These are phyloP conservation scores for Plasmodium vivax DNA, from an alignment of 169 alveolate species.

Conservation along the genomic window DNA sequence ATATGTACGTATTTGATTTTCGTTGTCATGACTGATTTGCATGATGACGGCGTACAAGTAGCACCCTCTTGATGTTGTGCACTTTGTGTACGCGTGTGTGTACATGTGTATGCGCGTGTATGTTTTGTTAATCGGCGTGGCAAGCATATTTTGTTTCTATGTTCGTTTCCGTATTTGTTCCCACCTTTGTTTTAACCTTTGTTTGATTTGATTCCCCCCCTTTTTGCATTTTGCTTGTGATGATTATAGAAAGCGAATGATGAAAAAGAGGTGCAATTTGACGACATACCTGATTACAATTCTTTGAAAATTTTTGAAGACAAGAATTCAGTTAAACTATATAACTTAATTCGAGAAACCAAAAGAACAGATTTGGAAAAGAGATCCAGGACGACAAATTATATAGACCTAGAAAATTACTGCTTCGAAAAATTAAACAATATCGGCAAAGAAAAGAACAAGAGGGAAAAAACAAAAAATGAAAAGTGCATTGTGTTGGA, in stretches of 20 bases:
- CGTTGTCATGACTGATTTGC: neutral
- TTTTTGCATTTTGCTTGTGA: neutral
- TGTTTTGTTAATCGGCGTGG: neutral
- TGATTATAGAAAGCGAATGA: constrained; percentile 5
- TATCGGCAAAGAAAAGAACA: neutral
- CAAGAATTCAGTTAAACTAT: constrained; percentile 24
- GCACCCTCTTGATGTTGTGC: neutral
- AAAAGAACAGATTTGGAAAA: constrained; percentile 8
- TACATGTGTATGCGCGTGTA: neutral
- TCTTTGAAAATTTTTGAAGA: constrained; percentile 48
- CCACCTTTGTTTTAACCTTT: neutral
- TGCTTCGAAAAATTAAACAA: constrained; percentile 29
- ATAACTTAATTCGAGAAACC: constrained; percentile 34
- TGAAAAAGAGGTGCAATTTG: constrained; percentile 24
- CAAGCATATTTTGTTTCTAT: neutral
- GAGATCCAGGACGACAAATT: constrained; percentile 21
- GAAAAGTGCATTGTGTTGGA: constrained; percentile 13
- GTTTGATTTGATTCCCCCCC: neutral
- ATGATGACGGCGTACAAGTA: neutral
- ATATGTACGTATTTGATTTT: neutral
- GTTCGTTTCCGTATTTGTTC: neutral
- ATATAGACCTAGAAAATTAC: constrained; percentile 51
- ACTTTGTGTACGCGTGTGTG: neutral
- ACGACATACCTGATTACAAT: constrained; percentile 54
- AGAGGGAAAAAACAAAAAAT: neutral